These are phyloP conservation scores for Cutaneotrichosporon daszewskae DNA, from an alignment of 1,284 basidiomycete species.

Conservation along the genomic window DNA sequence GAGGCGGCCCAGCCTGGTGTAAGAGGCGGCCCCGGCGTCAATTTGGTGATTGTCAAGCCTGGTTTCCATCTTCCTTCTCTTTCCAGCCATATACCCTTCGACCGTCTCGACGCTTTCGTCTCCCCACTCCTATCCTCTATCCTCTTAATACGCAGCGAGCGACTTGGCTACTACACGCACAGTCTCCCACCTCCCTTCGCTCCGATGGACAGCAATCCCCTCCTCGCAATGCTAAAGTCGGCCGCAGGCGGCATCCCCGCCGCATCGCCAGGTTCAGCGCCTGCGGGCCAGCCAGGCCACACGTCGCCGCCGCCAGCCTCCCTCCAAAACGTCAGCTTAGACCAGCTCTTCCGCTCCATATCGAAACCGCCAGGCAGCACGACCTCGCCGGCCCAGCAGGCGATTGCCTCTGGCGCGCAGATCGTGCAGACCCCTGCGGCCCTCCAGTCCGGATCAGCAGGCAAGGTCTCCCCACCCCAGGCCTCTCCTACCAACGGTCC, in stretches of 20 bases:
- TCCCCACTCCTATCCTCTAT: too few species aligned
- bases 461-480: neutral
- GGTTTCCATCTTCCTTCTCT: too few species aligned
- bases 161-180: neutral
- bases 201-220: too few species aligned
- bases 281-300: constrained; percentile 1
- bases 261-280: neutral
- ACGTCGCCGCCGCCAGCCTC: constrained; percentile 10
- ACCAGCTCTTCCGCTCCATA: constrained; percentile 38
- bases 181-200: neutral
- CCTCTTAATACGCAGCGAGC: too few species aligned
- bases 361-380: neutral
- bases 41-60: too few species aligned
- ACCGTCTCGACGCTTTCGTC: too few species aligned
- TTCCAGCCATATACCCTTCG: too few species aligned
- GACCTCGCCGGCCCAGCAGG: neutral
- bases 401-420: neutral
- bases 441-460: neutral
- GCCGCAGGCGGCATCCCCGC: constrained; percentile 10
- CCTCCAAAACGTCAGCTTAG: constrained; percentile 28
- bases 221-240: constrained; percentile 38
- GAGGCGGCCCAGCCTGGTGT: too few species aligned
- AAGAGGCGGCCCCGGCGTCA: too few species aligned
- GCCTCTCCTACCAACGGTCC: neutral
- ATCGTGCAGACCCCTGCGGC: neutral